These are phyloP conservation scores for Daucus carota DNA, from an alignment of 129 eudicot genomes.

Conservation along the genomic window DNA sequence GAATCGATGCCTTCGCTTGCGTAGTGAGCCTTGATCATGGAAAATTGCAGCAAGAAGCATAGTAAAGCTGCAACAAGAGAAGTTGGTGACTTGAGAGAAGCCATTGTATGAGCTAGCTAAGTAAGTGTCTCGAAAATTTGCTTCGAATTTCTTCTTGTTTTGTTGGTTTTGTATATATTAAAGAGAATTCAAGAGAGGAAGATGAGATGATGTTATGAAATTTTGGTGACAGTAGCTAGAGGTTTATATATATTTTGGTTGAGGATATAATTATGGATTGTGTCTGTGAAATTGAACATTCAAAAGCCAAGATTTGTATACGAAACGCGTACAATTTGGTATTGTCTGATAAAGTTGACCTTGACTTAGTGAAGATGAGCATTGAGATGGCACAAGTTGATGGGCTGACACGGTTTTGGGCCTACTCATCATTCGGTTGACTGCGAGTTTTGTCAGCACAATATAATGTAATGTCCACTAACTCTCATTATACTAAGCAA, in stretches of 20 bases:
- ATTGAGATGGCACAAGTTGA: background rate
- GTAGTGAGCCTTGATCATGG: conserved; percentile 43
- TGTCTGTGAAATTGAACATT: background rate
- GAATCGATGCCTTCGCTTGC: conserved; percentile 20
- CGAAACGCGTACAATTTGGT: background rate
- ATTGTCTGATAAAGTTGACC: background rate
- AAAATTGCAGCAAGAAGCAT: conserved; percentile 26
- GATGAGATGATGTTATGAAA: background rate
- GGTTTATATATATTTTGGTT: background rate
- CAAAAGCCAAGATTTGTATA: background rate
- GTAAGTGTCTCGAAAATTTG: background rate
- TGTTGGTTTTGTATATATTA: background rate
- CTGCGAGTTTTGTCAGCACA: background rate
- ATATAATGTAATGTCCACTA: too few relatives aligned
- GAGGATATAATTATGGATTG: background rate
- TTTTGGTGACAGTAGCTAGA: background rate
- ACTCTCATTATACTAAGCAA: too few relatives aligned
- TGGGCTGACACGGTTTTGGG: background rate
- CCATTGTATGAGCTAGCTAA: conserved; percentile 19
- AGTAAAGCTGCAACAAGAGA: conserved; percentile 28
- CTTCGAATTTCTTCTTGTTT: background rate
- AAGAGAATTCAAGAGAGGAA: background rate
- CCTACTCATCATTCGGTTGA: background rate
- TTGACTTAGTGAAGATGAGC: background rate
- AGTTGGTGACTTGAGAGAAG: conserved; percentile 48